Evolutionary conservation across 202 grass and related monocot genomes (phyloP), one percentile per base, ranked within the genome.

Genomic region (Zizania palustris): DNA sequence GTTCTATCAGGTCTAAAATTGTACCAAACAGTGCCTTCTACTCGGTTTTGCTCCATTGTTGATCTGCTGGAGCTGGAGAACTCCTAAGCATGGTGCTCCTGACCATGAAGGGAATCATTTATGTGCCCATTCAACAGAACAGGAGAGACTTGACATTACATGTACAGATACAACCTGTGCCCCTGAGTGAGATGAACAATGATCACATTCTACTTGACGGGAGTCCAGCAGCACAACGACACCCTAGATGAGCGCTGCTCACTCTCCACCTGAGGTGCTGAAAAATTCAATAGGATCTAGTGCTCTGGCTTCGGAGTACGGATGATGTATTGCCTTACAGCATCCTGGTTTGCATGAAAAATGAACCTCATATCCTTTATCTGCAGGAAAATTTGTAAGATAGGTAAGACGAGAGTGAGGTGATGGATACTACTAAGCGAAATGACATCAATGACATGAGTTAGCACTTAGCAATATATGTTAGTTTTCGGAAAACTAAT

Each of bases 351-450:
- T 43, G 61, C 72, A 49, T 95, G 78, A 49, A 99, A 95, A 67
- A 98, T 85, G 71, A 98, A 94, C 62, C 71, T 85, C 71, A 90
- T 59, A 34, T 87, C 83, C 78, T 88, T 94, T 66, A 92, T 90
- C 91, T 92, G 83, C 41, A 76, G 70, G 21, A 22, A 63, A 61
- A 15, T 58, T 50, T 7, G 5, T 45, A n/a, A 57, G 20, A 14
- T 37, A 66, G n/a, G 33, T 81, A 34, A 80, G 49, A 38, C 39
- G 1, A 72, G 63, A 37, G 11, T 40, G 60, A 69, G 40, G 51
- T 44, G 40, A 44, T 80, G 63, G 77, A 67, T 34, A 10, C 19
- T 43, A 18, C 12, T 64, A 9, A 60, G 41, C 70, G 37, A 73
- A 63, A 64, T 57, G 51, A 77, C 35, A 71, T 28, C 28, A 28